phyloP scores from a whole-genome alignment of 2,329 filamentous ascomycete genomes.

The Aspergillus tanneri region DNA sequence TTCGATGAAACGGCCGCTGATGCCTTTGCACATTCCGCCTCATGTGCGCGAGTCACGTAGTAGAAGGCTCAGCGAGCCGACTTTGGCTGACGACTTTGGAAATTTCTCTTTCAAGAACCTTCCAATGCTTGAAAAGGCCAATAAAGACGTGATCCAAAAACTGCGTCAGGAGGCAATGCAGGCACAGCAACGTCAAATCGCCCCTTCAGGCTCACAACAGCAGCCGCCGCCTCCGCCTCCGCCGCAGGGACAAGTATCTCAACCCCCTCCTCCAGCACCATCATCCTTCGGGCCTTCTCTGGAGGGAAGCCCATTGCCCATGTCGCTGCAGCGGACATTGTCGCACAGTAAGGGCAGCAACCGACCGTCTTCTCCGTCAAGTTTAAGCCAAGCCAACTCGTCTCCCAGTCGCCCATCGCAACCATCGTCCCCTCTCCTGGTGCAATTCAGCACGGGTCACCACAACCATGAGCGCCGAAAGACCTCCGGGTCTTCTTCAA shows the following conservation, averaged over 20 bases:
- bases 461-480: slow-evolving; percentile 79
- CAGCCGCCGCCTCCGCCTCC: slow-evolving; percentile 21
- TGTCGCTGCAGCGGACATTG: slow-evolving; percentile 75
- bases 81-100: slow-evolving; percentile 88
- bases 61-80: slow-evolving; percentile 84
- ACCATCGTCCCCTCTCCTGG: slow-evolving; percentile 85
- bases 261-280: not conserved
- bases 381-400: slow-evolving; percentile 73
- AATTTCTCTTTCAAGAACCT: slow-evolving; percentile 97
- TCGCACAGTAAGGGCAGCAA: slow-evolving; percentile 77
- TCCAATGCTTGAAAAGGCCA: slow-evolving; percentile 93
- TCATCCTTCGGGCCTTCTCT: slow-evolving; percentile 66
- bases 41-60: slow-evolving; percentile 90
- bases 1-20: slow-evolving; percentile 83
- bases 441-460: slow-evolving; percentile 84
- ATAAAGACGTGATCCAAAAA: slow-evolving; percentile 98
- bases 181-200: slow-evolving; percentile 55
- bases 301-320: slow-evolving; percentile 82
- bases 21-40: slow-evolving; percentile 93
- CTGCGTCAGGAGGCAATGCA: slow-evolving; percentile 86
- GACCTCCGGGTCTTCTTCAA: slow-evolving; percentile 85
- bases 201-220: slow-evolving; percentile 27
- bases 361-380: slow-evolving; percentile 82
- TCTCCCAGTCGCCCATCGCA: slow-evolving; percentile 85
- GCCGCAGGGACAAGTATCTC: slow-evolving; percentile 3